phyloP scores from a whole-genome alignment of 148 eudicot genomes.

The Vaccinium vitisidaea region DNA sequence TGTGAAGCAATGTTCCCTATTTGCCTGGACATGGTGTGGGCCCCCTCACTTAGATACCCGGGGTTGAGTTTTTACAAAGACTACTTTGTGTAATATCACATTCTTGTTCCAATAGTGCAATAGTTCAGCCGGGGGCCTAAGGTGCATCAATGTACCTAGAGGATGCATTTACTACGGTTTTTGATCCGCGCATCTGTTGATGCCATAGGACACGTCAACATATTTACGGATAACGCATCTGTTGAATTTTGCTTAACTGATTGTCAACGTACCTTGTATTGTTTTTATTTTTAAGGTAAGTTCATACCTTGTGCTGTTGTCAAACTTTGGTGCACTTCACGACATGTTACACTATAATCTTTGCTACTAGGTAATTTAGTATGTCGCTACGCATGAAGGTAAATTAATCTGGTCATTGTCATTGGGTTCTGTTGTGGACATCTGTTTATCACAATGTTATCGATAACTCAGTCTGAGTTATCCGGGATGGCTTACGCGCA shows the following conservation, averaged over 20 bases:
- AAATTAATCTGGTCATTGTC: too few relatives aligned
- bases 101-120: background rate
- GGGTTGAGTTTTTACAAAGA: background rate
- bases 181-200: background rate
- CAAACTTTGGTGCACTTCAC: background rate
- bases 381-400: background rate
- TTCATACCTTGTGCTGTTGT: background rate
- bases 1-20: too few relatives aligned
- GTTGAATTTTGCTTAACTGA: background rate
- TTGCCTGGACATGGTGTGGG: background rate
- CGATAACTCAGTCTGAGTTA: too few relatives aligned
- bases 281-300: too few relatives aligned
- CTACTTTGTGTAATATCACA: background rate
- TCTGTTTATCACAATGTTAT: too few relatives aligned
- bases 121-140: too few relatives aligned
- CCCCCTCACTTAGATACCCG: background rate
- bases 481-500: too few relatives aligned
- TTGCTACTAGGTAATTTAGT: background rate
- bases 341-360: background rate
- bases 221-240: background rate
- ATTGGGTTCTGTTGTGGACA: too few relatives aligned
- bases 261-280: background rate
- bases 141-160: background rate
- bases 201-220: background rate
- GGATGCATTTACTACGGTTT: background rate